These are phyloP conservation scores for Dictyophora rubrovolvata DNA, from an alignment of 768 basidiomycete genomes.

Conservation along the genomic window DNA sequence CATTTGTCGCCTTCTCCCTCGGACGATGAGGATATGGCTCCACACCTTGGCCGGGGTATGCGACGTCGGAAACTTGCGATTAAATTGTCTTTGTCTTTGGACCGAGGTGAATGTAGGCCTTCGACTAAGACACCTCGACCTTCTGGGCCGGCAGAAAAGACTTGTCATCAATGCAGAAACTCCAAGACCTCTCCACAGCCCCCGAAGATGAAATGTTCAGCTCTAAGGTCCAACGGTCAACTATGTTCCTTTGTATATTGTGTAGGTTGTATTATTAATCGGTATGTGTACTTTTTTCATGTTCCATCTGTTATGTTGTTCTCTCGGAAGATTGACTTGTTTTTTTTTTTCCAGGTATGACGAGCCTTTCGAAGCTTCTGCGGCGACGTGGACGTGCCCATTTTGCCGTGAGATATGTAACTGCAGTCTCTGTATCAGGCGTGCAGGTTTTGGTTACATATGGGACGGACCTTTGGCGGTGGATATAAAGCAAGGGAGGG, in stretches of 20 bases:
- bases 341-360: neutral
- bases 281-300: neutral
- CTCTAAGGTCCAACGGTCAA: neutral
- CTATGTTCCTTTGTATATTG: neutral
- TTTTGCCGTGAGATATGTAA: conserved; percentile 6
- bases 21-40: neutral
- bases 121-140: no score
- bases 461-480: neutral
- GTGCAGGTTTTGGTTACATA: conserved; percentile 2
- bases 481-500: neutral
- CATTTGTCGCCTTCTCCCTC: neutral
- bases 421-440: conserved; percentile 3
- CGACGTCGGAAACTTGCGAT: neutral
- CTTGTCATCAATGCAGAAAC: conserved; percentile 8
- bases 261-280: neutral
- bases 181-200: neutral
- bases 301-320: neutral
- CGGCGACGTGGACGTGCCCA: conserved; percentile 1
- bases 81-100: no score
- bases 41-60: neutral
- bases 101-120: no score
- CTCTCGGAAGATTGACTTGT: neutral
- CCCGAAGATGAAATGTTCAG: neutral
- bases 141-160: neutral
- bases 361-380: conserved; percentile 1